Conservation (phyloP, 129 eudicot species). For the Tagetes erecta region DNA sequence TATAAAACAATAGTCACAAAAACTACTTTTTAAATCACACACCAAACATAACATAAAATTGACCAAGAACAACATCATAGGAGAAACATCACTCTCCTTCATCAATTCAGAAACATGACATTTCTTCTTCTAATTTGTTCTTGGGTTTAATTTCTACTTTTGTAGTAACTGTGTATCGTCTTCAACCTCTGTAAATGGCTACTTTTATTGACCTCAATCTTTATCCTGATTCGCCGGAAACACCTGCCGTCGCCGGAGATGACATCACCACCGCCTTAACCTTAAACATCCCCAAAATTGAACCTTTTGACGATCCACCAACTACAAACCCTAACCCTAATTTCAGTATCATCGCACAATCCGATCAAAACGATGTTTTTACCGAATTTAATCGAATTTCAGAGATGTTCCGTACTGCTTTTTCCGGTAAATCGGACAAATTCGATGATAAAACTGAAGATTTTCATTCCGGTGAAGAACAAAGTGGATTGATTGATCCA, state of each 20-base stretch:
- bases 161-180: not conserved
- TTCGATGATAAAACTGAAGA: not conserved
- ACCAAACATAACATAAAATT: no score
- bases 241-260: constrained; percentile 17
- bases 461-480: not conserved
- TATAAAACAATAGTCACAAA: not conserved
- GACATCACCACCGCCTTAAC: constrained; percentile 17
- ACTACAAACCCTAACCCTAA: constrained; percentile 29
- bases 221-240: constrained; percentile 34
- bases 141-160: not conserved
- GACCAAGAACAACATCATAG: not conserved
- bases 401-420: constrained; percentile 49
- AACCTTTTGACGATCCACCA: constrained; percentile 54
- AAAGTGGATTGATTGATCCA: constrained; percentile 18
- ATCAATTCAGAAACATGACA: not conserved
- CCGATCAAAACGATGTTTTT: constrained; percentile 27
- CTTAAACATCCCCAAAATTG: constrained; percentile 46
- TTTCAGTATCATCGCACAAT: constrained; percentile 24
- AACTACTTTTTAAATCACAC: not conserved
- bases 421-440: constrained; percentile 24
- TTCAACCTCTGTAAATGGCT: constrained; percentile 40
- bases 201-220: constrained; percentile 52
- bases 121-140: not conserved
- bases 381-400: constrained; percentile 49
- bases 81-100: not conserved